These are phyloP conservation scores for Linnemannia zychae DNA, from an alignment of 192 early-diverging fungal genomes.

Conservation along the genomic window DNA sequence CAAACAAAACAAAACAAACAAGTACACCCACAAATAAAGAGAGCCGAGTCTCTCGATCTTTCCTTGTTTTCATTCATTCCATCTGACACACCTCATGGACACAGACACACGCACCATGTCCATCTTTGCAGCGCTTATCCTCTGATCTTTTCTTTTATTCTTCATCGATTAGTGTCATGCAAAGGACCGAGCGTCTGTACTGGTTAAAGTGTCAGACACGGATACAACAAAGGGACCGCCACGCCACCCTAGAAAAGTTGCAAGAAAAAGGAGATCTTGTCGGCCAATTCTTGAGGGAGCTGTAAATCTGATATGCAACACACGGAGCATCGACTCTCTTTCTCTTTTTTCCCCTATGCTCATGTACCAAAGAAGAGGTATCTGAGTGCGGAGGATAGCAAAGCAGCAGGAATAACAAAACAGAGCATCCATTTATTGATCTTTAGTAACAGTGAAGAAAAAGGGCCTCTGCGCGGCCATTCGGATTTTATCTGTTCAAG, in stretches of 20 bases:
- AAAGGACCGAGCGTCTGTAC: too few relatives aligned
- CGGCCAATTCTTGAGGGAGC: slow-evolving; percentile 4
- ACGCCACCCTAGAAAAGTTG: neutral
- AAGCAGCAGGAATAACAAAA: neutral
- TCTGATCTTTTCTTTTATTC: too few relatives aligned
- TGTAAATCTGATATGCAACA: neutral
- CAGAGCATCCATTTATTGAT: neutral
- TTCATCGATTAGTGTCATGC: too few relatives aligned
- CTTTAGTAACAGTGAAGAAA: neutral
- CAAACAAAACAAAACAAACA: neutral
- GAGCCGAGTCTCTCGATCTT: slow-evolving; percentile 5
- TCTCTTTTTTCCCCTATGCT: neutral
- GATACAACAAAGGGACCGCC: neutral
- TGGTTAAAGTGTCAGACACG: neutral
- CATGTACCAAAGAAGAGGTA: neutral
- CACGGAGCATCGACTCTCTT: slow-evolving; percentile 4
- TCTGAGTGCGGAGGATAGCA: slow-evolving; percentile 2
- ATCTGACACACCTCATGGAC: neutral
- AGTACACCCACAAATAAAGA: neutral
- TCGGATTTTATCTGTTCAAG: neutral
- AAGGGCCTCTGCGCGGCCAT: neutral
- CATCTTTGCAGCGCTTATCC: too few relatives aligned
- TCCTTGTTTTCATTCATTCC: neutral
- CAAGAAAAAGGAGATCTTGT: neutral
- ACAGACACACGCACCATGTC: neutral